Base-by-base conservation (phyloP, 805 yeast species). In the Nakazawaea anatomiae region DNA sequence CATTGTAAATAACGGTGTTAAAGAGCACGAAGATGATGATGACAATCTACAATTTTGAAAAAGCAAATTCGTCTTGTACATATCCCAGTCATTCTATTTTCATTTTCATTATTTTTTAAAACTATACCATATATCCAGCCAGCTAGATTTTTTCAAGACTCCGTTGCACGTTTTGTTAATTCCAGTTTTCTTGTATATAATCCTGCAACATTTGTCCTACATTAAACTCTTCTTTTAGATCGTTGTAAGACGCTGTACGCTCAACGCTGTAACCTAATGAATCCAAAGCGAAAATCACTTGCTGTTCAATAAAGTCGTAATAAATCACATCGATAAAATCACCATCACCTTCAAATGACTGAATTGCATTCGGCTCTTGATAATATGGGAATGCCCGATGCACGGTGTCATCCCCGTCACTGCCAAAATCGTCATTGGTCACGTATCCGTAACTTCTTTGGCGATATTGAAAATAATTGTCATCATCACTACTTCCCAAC, bases 351-450 rank as follows among this genome's bases (percentile, higher is more conserved):
- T 63, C 78, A 51, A 61, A 66, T 0, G 86, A 69, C 57, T 80
- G 85, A 30, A 92, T 80, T 10, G 88, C 95, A 59, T 89, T 91
- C 8, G 98, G 97, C 3, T 89, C 72, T 6, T 74, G 77, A 63
- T 76, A 84, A 52, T 75, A 70, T 0, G 71, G 70, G 44, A 85
- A 76, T 1, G 87, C 76, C 52, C 68, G 71, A 68, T 87, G 91
- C 51, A 82, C 58, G 39, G 89, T 75, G 71, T 87, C 98, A 63
- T 94, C 99, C 27, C 99, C 99, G 55, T 83, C 82, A 55, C 72
- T 67, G 0, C 97, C 99, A 58, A 76, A 74, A 60, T 92, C 98
- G 62, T 94, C 99, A 44, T 67, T 59, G 0, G 99, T 92, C 0
- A 82, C 83, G 58, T 86, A 87, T 0, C 99, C 99, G 54, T 79